Evolutionary conservation across 306 rosid species (phyloP), one percentile per base, ranked within the genome.

Genomic region (Quercus ilex): DNA sequence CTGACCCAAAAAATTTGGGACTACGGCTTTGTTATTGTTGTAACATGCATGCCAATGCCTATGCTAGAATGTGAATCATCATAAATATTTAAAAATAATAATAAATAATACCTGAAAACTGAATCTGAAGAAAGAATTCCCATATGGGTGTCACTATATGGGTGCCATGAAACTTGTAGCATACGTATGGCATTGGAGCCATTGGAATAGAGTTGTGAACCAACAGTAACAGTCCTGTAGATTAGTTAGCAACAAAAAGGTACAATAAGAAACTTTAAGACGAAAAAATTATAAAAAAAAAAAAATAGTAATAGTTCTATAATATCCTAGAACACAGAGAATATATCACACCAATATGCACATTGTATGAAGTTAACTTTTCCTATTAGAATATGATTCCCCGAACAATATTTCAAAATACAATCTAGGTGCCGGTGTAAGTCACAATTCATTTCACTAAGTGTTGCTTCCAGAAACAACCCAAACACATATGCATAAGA

Each of bases 61-160:
- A 18, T 25, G 28, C 33, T 13, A 60, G 38, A 25, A 62, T 30
- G 19, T 62, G 49, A 56, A 4, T 59, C 20, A 11, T 20, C 19
- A 71, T 57, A 14, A 21, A 21, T 65, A 51, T 41, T 21, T 23
- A 13, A 35, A 25, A 26, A 74, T 41, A 41, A 41, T 41, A 53
- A 55, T 19, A 35, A 25, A 31, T 31, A 64, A 80, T 84, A 95
- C 99, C 99, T 84, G 90, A 95, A 91, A 85, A 95, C 97, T 10
- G 98, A 89, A 83, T 95, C 98, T 74, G 98, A 90, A 69, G 99
- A 93, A 69, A 95, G 97, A 79, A 95, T 82, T 80, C 99, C 99
- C 86, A 93, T 76, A 85, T 96, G 97, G 73, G 87, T 86, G 53
- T 88, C 89, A 76, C 99, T 91, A 80, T 84, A 86, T 19, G 97